Base-by-base conservation (phyloP, 257 asterid species). In the Solanum lignicaule region DNA sequence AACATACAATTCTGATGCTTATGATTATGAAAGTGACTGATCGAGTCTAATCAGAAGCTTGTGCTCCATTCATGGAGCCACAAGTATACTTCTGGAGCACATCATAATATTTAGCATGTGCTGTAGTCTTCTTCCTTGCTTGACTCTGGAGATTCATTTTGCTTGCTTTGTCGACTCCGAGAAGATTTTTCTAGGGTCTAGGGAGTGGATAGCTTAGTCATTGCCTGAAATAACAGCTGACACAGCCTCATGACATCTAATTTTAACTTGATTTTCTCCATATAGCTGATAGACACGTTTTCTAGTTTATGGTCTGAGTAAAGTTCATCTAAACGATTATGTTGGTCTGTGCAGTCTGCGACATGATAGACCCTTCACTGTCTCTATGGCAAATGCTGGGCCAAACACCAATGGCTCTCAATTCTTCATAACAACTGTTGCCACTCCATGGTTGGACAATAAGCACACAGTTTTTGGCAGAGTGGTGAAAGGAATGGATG, bases 381-480 rank as follows among this genome's bases (percentile, higher is more conserved):
- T 96, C 31, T 97, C 99, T 48, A 97, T 97, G 99, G 99, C 99
- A 32, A 97, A 97, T 93, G 98, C 98, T 84, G 99, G 99, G 85
- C 99, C 99, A 86, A 96, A 94, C 93, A 95, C 99, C 89, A 97
- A 97, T 39, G 99, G 99, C 48, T 97, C 99, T 75, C 99, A 97
- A 62, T 97, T 97, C 90, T 97, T 97, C 88, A 92, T 96, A 73
- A 96, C 99, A 36, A 97, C 99, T 6, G 98, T 97, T 88, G 99
- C 99, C 88, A 96, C 99, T 88, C 98, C 99, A 39, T 97, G 99
- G 99, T 90, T 97, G 93, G 99, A 97, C 93, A 97, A 96, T 93
- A 97, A 96, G 91, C 99, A 97, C 92, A 96, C 99, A 82, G 99
- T 97, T 90, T 96, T 95, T 89, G 98, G 99, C 88, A 93, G 99